Evolutionary conservation across 2,329 filamentous ascomycete genomes (phyloP), one percentile per base, ranked within the genome.

Genomic region (Tolypocladium nubicola): DNA sequence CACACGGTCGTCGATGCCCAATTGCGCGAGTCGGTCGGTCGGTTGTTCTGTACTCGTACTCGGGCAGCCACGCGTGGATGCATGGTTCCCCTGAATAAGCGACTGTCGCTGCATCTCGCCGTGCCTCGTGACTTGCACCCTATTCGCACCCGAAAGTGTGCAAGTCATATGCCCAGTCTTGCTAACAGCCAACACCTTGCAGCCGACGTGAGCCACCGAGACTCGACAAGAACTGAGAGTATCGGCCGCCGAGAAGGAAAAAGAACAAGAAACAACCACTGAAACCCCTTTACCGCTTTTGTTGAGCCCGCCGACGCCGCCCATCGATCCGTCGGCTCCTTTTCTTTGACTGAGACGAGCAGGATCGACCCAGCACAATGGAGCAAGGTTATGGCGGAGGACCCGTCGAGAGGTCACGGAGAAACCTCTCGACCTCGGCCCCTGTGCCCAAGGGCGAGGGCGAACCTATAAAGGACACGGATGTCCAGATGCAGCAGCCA

Each of bases 341-440:
- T 39, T 39, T 39, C 14, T 19, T 39, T 39, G 38, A 39, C 38
- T 14, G 38, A 39, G 38, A 39, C 38, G 38, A 39, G 16, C 19
- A 21, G 6, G 14, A 37, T 3, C 9, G 19, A 37, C 2, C n/a
- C 6, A 5, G 13, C 19, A 21, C 10, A 19, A 56, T 59, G 61
- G 76, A 80, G 61, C 77, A 80, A 68, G 74, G 74, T 21, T 59
- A 49, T 55, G 72, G 76, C 58, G 75, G 75, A 56, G 71, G 76
- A 55, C 68, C 69, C 37, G 62, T 73, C 30, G 70, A 71, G 61
- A 61, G 71, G 54, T 67, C 70, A 41, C 63, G 70, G 53, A 65
- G 70, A 55, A 73, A 65, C 58, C 57, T 72, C 26, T 73, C 71
- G 2, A 71, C 69, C 8, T 76, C 63, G 62, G 74, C 66, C 60